Conservation (phyloP, 129 eudicot species). For the Gnaphalium uliginosum region DNA sequence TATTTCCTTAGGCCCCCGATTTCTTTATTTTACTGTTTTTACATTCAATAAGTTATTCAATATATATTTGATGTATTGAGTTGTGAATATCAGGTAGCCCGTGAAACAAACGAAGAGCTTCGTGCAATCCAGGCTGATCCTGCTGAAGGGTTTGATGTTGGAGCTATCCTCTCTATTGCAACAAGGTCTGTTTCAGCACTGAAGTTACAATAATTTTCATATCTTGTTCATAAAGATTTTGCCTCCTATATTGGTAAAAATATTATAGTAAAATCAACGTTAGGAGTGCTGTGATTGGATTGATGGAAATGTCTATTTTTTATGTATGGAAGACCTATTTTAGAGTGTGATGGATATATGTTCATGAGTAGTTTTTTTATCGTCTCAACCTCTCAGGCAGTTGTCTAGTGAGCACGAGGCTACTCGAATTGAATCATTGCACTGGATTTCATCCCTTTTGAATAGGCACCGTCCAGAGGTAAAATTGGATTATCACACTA, state of each 20-base stretch:
- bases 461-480: conserved; percentile 86
- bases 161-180: conserved; percentile 78
- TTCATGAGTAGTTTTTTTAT: conserved; percentile 21
- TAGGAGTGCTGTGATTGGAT: neutral
- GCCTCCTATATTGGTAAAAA: neutral
- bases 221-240: neutral
- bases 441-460: conserved; percentile 91
- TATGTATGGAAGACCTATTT: conserved; percentile 10
- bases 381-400: conserved; percentile 54
- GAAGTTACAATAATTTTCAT: neutral
- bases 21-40: neutral
- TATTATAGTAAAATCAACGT: neutral
- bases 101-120: conserved; percentile 95
- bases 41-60: neutral
- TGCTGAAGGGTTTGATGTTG: conserved; percentile 92
- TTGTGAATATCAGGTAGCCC: conserved; percentile 66
- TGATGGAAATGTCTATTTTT: neutral
- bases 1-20: neutral
- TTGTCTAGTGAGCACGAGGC: conserved; percentile 94
- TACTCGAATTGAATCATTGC: conserved; percentile 91
- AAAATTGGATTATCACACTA: conserved; percentile 9
- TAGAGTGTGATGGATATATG: conserved; percentile 18
- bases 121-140: conserved; percentile 76
- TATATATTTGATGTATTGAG: conserved; percentile 17
- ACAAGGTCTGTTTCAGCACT: conserved; percentile 47